Percentiles rank a stretch among this genome's conserved stretches.
Conservation (phyloP, 2,329 filamentous ascomycete species). For the Xylaria sp. region DNA sequence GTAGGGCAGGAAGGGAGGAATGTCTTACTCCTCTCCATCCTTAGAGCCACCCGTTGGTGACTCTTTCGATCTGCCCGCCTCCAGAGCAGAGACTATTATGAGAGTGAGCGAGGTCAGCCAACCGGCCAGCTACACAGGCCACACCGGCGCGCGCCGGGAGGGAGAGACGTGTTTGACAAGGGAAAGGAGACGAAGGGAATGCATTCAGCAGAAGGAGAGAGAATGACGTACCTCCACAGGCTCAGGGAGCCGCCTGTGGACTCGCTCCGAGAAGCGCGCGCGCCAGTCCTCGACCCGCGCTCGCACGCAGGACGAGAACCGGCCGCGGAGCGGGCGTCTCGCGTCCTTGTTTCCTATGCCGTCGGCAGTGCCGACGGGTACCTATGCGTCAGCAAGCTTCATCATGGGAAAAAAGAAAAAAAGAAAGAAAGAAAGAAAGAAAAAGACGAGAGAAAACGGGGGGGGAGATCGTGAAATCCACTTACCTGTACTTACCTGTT, state of each 20-base stretch:
- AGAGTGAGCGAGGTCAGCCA: neutral
- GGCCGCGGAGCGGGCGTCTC: neutral
- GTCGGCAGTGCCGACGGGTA: neutral
- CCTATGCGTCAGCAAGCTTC: neutral
- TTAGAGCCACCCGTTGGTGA: neutral
- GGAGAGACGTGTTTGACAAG: neutral
- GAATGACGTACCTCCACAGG: neutral
- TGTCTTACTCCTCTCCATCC: neutral
- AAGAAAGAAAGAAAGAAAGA: neutral
- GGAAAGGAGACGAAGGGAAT: neutral
- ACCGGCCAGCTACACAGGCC: no score
- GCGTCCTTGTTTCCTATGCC: neutral
- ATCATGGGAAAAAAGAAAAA: neutral
- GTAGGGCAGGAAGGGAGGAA: neutral
- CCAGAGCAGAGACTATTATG: neutral
- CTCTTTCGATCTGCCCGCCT: neutral
- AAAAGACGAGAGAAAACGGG: no score
- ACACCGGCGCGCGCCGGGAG: neutral
- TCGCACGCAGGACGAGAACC: neutral
- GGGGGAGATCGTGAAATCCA: neutral
- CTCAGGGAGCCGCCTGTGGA: neutral
- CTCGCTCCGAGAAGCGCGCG: neutral
- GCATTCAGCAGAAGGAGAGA: neutral
- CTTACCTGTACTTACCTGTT: neutral
- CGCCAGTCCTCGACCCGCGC: slow-evolving; percentile 5